Evolutionary conservation across 371 early-diverging fungal species (phyloP).

Genomic region (Mortierella sp.): DNA sequence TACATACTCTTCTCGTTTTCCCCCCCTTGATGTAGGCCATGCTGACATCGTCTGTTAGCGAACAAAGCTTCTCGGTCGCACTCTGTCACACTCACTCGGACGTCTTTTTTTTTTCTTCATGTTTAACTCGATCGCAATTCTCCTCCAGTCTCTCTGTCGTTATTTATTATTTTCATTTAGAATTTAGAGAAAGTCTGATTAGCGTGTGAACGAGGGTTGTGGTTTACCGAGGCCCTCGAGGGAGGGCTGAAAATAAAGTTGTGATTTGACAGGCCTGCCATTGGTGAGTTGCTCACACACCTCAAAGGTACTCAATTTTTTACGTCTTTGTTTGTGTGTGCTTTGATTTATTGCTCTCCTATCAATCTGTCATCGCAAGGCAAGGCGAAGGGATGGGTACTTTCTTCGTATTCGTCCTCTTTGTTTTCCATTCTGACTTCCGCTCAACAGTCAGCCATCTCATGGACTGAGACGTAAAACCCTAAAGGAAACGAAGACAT

Average conservation of each 20-base stretch:
- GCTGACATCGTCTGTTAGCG: not conserved
- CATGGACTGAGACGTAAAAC: not conserved
- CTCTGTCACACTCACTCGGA: not conserved
- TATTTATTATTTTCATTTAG: too few relatives aligned
- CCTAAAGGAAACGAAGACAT: not conserved
- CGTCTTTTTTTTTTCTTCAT: not conserved
- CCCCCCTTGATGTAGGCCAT: not conserved
- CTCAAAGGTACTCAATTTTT: not conserved
- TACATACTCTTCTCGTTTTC: not conserved
- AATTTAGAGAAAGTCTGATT: not conserved
- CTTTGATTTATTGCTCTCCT: not conserved
- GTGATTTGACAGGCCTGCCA: not conserved
- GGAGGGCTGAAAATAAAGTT: not conserved
- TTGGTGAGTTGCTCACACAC: not conserved
- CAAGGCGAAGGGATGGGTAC: not conserved
- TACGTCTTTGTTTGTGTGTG: not conserved
- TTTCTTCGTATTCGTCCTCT: not conserved
- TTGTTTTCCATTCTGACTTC: not conserved
- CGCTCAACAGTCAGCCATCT: not conserved
- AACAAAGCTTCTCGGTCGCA: not conserved
- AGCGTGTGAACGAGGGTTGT: not conserved
- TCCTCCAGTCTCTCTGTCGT: not conserved
- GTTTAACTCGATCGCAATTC: not conserved
- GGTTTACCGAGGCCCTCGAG: not conserved
- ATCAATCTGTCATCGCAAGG: conserved; percentile 1